Conservation (phyloP, 2,329 filamentous ascomycete species). For the Cladosporium halotolerans region DNA sequence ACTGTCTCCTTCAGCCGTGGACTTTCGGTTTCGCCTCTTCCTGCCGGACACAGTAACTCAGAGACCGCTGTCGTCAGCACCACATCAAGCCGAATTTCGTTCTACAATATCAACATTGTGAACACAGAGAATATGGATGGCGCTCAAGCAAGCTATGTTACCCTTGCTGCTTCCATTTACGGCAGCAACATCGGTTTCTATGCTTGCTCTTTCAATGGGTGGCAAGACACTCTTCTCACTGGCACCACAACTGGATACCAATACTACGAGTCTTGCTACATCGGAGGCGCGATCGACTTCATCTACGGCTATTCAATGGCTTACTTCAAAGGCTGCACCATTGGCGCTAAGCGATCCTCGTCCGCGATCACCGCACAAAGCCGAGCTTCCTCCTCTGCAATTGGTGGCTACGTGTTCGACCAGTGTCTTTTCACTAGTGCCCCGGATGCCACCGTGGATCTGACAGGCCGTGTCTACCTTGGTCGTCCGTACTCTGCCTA, state of each 20-base stretch:
- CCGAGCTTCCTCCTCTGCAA: slow-evolving; percentile 29
- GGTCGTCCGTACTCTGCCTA: slow-evolving; percentile 21
- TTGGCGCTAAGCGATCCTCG: slow-evolving; percentile 30
- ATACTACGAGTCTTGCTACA: slow-evolving; percentile 33
- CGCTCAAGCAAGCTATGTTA: slow-evolving; percentile 24
- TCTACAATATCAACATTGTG: slow-evolving; percentile 31
- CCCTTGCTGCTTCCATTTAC: slow-evolving; percentile 30
- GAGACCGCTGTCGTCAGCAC: slow-evolving; percentile 40
- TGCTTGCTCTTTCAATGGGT: slow-evolving; percentile 26
- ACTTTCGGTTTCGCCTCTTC: slow-evolving; percentile 35
- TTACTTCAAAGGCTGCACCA: slow-evolving; percentile 38
- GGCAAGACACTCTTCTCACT: slow-evolving; percentile 28
- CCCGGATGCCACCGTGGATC: slow-evolving; percentile 26
- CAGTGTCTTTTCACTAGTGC: slow-evolving; percentile 28
- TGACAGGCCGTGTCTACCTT: slow-evolving; percentile 27
- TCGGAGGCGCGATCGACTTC: slow-evolving; percentile 39
- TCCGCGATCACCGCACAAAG: slow-evolving; percentile 36
- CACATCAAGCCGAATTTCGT: slow-evolving; percentile 34
- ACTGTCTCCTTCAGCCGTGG: slow-evolving; percentile 29
- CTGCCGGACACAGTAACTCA: slow-evolving; percentile 34
- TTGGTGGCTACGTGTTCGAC: slow-evolving; percentile 34
- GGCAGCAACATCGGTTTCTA: slow-evolving; percentile 31
- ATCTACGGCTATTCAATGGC: slow-evolving; percentile 39
- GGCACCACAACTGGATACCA: slow-evolving; percentile 33
- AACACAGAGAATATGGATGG: slow-evolving; percentile 30